Conservation (phyloP, 225 moss, liverwort and hornwort species). For the Bryum argenteum region DNA sequence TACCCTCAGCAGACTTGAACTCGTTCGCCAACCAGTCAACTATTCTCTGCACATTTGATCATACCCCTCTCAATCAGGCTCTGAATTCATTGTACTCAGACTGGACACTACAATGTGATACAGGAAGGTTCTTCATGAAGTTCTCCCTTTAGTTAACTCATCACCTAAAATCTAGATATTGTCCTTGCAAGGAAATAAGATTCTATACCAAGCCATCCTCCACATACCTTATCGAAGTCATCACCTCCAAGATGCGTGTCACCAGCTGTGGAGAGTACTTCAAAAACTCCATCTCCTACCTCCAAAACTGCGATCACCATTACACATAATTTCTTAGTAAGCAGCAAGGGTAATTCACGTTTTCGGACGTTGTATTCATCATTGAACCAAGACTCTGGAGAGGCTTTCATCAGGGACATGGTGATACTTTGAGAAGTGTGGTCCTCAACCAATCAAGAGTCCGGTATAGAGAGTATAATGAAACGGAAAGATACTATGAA, state of each 20-base stretch:
- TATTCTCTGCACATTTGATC: slow-evolving; percentile 64
- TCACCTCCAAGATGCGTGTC: slow-evolving; percentile 96
- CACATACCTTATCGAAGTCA: slow-evolving; percentile 90
- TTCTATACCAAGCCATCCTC: not conserved
- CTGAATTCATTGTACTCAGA: not conserved
- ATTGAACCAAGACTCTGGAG: not conserved
- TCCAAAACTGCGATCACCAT: slow-evolving; percentile 63
- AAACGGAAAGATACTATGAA: slow-evolving; percentile 6
- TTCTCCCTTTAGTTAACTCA: not conserved
- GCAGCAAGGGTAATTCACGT: not conserved
- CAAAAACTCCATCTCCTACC: slow-evolving; percentile 91
- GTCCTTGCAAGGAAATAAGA: not conserved
- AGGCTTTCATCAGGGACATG: no score
- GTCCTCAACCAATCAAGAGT: not conserved
- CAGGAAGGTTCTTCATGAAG: slow-evolving; percentile 7
- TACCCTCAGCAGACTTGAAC: slow-evolving; percentile 81
- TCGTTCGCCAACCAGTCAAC: slow-evolving; percentile 80
- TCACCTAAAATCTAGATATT: not conserved
- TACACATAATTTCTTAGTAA: slow-evolving; percentile 17
- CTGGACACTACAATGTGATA: not conserved
- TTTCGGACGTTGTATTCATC: not conserved
- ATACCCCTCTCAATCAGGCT: not conserved
- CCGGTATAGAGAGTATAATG: not conserved
- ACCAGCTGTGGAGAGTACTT: slow-evolving; percentile 85
- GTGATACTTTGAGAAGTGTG: no score